Base-by-base conservation (phyloP, 805 yeast species). In the Metschnikowia bowlesiae region DNA sequence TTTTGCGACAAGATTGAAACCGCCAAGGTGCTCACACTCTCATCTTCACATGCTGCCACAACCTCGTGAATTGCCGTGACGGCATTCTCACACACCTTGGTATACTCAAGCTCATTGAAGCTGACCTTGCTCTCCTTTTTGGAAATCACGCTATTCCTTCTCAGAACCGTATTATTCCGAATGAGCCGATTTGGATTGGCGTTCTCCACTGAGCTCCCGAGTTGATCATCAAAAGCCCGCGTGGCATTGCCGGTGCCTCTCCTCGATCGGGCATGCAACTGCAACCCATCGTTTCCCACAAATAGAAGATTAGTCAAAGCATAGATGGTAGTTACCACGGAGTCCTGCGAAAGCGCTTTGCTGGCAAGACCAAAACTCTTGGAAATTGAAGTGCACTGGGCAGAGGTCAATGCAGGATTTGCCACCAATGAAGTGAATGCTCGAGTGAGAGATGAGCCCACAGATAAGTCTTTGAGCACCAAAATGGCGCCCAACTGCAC, bases 1-100 rank as follows among this genome's bases (percentile, higher is more conserved):
- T 90, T 91, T 63, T 91, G 97, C 11, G 88, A 81, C 50, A 94
- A 74, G 36, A 94, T 83, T 0, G 96, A 85, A 11, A 88, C 83
- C 0, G 95, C 84, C 55, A 94, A 75, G 3, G 87, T 83, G 14
- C 87, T 81, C 31, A 92, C 85, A 14, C 87, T 79, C 49, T 81
- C 83, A 55, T 87, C 94, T 40, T 80, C 76, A 59, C 87, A 85
- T 32, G 75, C 73, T 29, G 80, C 76, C 0, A 91, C 82, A 37
- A 91, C 79, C 44, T 82, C 82, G 40, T 83, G 76, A 8, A 85
- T 78, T 0, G 95, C 84, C 8, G 80, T 75, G 16, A 89, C 79
- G 29, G 90, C 82, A 62, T 89, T 88, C 51, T 79, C 75, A 62
- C 82, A 83, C 8, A 85, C 69, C 42, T 60, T 63, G 9, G 54